Evolutionary conservation across 148 eudicot genomes (phyloP), one percentile per base, ranked within the genome.

Genomic region (Cornus kousa): DNA sequence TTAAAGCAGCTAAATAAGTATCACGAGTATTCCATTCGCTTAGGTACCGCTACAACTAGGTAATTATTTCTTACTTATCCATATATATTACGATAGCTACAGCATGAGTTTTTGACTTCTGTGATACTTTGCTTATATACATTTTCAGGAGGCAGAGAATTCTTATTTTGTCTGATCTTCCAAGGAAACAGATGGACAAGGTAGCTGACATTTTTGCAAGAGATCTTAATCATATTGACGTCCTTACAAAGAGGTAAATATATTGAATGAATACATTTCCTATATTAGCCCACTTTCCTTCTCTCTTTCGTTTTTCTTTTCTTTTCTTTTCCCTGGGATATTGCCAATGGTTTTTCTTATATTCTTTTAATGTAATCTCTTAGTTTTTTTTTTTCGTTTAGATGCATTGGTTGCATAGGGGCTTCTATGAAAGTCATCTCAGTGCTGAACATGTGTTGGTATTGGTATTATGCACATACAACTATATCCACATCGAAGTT

Each of bases 1-100:
- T 82, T 96, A 19, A 94, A 92, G 88, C 99, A 96, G 89, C 81
- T 96, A 62, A 87, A 96, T 82, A 92, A 90, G 85, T 91, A 96
- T 87, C 99, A 96, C 43, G 99, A 92, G 76, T 90, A 84, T 84
- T 83, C 98, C 74, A 90, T 96, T 82, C 94, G 97, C 70, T 85
- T 96, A 82, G 99, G 99, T 81, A 92, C 91, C 82, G 94, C 99
- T 74, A 82, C 85, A 55, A 89, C 92, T 83, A 90, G 99, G 99
- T 96, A 89, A 82, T 75, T 64, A 31, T 64, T 68, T 76, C 31
- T 77, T 68, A 64, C 53, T 17, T 74, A 3, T 24, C 24, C 77
- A 1, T 7, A 9, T 19, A 71, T 65, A 53, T 32, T 59, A 17
- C 1, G 28, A 28, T 74, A 6, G 53, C 48, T 55, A 50, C 68